A percentile compares a stretch with the other conserved stretches of the same genome.
These are phyloP conservation scores for Microbotryum scabiosae DNA, from an alignment of 1,284 basidiomycete genomes.

Conservation along the genomic window DNA sequence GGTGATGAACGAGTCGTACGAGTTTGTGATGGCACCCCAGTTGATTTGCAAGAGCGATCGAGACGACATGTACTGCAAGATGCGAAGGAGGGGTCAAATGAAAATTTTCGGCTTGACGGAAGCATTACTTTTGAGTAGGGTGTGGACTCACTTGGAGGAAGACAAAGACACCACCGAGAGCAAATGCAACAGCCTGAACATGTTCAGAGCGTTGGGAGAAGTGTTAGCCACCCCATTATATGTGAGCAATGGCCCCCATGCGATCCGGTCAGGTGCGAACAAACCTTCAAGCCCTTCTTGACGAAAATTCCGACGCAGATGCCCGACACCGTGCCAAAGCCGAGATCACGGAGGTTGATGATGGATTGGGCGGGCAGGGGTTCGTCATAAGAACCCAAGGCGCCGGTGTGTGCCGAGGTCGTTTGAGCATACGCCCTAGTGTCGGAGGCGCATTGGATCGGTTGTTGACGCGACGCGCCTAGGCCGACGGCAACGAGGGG, in stretches of 20 bases:
- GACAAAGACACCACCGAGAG: constrained; percentile 33
- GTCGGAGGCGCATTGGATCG: constrained; percentile 24
- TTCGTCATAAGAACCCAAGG: neutral
- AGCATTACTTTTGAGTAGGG: no score
- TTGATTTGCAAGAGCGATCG: constrained; percentile 32
- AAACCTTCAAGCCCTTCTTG: constrained; percentile 33
- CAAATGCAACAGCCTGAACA: constrained; percentile 29
- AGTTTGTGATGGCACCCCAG: constrained; percentile 26
- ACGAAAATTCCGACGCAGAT: constrained; percentile 35
- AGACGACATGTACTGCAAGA: constrained; percentile 32
- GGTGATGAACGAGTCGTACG: constrained; percentile 31
- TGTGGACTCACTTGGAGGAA: constrained; percentile 27
- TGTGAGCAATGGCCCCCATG: no score
- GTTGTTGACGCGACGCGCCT: constrained; percentile 1
- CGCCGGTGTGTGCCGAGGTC: neutral
- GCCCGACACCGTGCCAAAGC: constrained; percentile 33
- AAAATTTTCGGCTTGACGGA: neutral
- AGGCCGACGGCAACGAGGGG: constrained; percentile 14
- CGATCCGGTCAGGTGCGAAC: neutral
- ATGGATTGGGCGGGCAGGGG: constrained; percentile 24
- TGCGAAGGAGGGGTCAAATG: neutral
- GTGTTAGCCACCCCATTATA: no score
- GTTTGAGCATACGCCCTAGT: constrained; percentile 1
- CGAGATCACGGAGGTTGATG: constrained; percentile 26
- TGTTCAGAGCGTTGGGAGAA: neutral